Conservation (phyloP, 2,329 filamentous ascomycete species). For the Remersonia thermophila region DNA sequence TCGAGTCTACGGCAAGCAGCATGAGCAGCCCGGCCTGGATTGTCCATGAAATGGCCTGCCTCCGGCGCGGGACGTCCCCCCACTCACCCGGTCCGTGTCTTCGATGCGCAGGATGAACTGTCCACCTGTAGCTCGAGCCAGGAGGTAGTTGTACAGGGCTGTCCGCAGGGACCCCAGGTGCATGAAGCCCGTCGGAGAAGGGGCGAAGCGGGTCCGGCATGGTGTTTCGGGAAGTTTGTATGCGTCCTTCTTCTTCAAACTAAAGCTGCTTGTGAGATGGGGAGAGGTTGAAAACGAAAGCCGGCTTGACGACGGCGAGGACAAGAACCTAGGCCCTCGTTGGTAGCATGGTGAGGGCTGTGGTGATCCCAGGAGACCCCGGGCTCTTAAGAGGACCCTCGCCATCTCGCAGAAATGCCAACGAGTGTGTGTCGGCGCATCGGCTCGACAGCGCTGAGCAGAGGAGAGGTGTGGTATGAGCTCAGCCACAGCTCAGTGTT, state of each 20-base stretch:
- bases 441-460: not conserved
- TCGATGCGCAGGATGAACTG: conserved; percentile 87
- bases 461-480: not conserved
- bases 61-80: not conserved
- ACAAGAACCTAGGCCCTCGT: conserved; percentile 8
- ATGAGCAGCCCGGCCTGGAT: not conserved
- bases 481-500: conserved; percentile 4
- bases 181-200: conserved; percentile 86
- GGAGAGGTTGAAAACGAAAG: conserved; percentile 9
- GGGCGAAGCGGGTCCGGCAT: conserved; percentile 77
- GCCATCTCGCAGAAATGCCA: conserved; percentile 1
- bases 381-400: conserved; percentile 6
- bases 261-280: too few species aligned
- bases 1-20: conserved; percentile 46
- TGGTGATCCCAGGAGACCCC: conserved; percentile 11
- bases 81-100: conserved; percentile 76
- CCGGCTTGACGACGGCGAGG: conserved; percentile 11
- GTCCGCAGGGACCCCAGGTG: conserved; percentile 87
- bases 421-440: not conserved
- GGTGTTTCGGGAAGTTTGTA: conserved; percentile 39
- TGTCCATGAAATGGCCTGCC: not conserved
- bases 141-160: conserved; percentile 86
- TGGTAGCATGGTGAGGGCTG: conserved; percentile 6
- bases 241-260: conserved; percentile 8
- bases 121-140: conserved; percentile 77